These are phyloP conservation scores for Panellus pusillus DNA, from an alignment of 768 basidiomycete species.

Conservation along the genomic window DNA sequence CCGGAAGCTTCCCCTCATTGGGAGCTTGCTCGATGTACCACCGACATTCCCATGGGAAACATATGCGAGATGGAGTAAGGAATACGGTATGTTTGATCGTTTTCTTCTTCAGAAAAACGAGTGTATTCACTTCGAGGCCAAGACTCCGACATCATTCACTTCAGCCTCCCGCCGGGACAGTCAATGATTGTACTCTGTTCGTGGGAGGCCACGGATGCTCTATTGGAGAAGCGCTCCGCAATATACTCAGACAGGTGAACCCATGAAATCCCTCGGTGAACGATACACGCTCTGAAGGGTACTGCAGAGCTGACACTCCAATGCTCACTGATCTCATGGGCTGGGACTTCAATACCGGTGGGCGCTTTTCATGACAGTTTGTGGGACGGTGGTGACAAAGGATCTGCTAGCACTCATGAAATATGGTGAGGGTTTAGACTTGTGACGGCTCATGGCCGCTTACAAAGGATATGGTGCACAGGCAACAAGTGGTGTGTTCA, in stretches of 20 bases:
- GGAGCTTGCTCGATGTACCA: slow-evolving; percentile 42
- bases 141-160: slow-evolving; percentile 27
- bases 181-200: slow-evolving; percentile 33
- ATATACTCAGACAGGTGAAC: slow-evolving; percentile 32
- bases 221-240: slow-evolving; percentile 39
- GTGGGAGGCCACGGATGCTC: slow-evolving; percentile 33
- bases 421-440: background rate
- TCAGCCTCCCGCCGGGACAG: slow-evolving; percentile 22
- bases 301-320: too few relatives aligned
- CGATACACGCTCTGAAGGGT: too few relatives aligned
- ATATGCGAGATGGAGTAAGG: slow-evolving; percentile 26
- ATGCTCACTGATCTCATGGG: background rate
- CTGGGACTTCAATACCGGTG: background rate
- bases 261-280: too few relatives aligned
- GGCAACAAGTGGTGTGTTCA: background rate
- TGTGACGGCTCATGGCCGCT: background rate
- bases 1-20: slow-evolving; percentile 36
- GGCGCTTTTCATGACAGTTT: too few relatives aligned
- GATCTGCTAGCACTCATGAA: too few relatives aligned
- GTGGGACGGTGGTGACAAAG: too few relatives aligned
- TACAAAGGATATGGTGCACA: background rate
- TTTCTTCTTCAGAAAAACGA: slow-evolving; percentile 37
- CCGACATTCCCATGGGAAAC: slow-evolving; percentile 35
- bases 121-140: slow-evolving; percentile 10
- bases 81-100: too few relatives aligned